Evolutionary conservation across 2,329 filamentous ascomycete genomes (phyloP), one percentile per base, ranked within the genome.

Genomic region (Nigrospora sphaerica): DNA sequence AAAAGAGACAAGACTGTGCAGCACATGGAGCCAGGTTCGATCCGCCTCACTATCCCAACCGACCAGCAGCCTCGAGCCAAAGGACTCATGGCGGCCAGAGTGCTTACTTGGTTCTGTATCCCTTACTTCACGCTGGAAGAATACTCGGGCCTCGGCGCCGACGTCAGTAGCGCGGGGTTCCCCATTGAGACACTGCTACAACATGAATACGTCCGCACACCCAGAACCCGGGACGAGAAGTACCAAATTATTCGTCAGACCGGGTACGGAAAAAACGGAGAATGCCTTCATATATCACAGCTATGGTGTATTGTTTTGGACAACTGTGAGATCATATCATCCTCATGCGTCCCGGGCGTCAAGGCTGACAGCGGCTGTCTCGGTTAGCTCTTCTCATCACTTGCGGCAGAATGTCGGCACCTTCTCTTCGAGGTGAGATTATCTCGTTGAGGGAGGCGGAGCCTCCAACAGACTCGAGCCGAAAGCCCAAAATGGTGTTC

Each of bases 111-210:
- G 71, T 51, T 73, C 3, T 73, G 68, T 31, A 56, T 75, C 13
- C 73, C 73, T 0, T 75, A 74, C 49, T 74, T 77, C 50, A 64
- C 63, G 2, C 61, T 75, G 0, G 64, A 72, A 43, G 62, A 51
- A 18, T 54, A 56, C 38, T 51, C 48, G 1, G 40, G 40, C 14
- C 35, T 34, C 1, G 34, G 39, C 17, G 12, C 46, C 12, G 41
- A 6, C 1, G 17, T 12, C 9, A 32, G 34, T 1, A 23, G 10
- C 5, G 45, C 48, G 7, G 41, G 46, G 10, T 57, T 58, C 38
- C 55, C 53, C 9, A 41, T 52, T 18, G 53, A 57, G 35, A 57
- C 55, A 10, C 39, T 58, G 12, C 46, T 55, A 11, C 55, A 58
- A 33, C 50, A 48, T 3, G 50, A 56, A 28, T 55, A 51, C 16